These are phyloP conservation scores for Botrytis hyacinthi DNA, from an alignment of 2,329 filamentous ascomycete species.

Conservation along the genomic window DNA sequence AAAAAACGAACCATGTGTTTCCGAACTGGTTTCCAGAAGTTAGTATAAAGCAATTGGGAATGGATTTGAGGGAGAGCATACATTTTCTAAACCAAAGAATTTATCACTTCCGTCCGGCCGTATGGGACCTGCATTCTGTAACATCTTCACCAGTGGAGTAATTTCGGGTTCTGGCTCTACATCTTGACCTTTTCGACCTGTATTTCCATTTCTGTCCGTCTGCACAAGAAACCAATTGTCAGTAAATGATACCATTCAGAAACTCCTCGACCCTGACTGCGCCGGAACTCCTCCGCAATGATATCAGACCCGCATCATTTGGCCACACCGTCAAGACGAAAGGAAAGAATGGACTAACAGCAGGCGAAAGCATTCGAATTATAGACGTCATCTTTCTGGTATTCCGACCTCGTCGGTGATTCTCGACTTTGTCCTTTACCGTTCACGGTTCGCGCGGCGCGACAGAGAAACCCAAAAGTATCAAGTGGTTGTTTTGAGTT, in stretches of 20 bases:
- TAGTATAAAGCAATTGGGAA: slow-evolving; percentile 25
- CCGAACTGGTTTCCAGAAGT: slow-evolving; percentile 66
- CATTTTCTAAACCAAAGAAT: slow-evolving; percentile 98
- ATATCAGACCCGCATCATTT: background rate
- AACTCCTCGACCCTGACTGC: background rate
- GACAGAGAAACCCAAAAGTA: background rate
- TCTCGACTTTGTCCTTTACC: background rate
- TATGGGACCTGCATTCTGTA: slow-evolving; percentile 76
- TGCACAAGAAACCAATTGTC: slow-evolving; percentile 22
- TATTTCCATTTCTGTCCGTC: slow-evolving; percentile 30
- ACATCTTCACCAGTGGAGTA: slow-evolving; percentile 69
- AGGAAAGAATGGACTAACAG: slow-evolving; percentile 13
- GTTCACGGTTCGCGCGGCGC: slow-evolving; percentile 10
- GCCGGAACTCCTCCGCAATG: background rate
- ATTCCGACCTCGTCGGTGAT: slow-evolving; percentile 7
- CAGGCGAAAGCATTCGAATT: slow-evolving; percentile 21
- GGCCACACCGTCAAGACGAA: background rate
- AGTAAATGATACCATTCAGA: slow-evolving; percentile 22
- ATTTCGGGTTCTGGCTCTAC: slow-evolving; percentile 47
- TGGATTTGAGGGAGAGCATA: slow-evolving; percentile 49
- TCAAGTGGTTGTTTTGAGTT: slow-evolving; percentile 2
- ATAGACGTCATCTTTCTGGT: slow-evolving; percentile 13
- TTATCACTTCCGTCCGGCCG: slow-evolving; percentile 91
- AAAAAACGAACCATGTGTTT: slow-evolving; percentile 77
- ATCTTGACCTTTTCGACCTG: slow-evolving; percentile 36